Conservation (phyloP, 164 flowering plant species). For the Dillenia turbinata region DNA sequence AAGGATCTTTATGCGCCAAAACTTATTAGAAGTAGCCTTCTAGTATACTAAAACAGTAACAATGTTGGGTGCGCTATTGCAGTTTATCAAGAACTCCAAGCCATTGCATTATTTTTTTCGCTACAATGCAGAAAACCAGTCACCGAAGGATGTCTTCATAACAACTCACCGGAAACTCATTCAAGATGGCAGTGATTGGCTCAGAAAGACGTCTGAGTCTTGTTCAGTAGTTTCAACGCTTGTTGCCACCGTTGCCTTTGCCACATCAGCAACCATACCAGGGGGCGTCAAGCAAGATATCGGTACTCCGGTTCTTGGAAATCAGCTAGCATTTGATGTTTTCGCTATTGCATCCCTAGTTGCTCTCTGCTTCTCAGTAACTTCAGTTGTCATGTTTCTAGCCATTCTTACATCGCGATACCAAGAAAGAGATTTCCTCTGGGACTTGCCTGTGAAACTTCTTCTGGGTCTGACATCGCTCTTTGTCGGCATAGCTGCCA, state of each 20-base stretch:
- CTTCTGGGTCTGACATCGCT: constrained; percentile 19
- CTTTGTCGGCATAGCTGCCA: constrained; percentile 20
- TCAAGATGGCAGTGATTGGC: constrained; percentile 17
- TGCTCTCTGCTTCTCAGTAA: constrained; percentile 23
- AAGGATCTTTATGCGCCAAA: no score
- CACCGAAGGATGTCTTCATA: constrained; percentile 20
- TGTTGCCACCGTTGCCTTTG: constrained; percentile 27
- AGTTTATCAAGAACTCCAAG: constrained; percentile 17
- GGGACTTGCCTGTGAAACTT: constrained; percentile 10
- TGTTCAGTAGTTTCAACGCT: constrained; percentile 20
- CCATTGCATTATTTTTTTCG: constrained; percentile 9
- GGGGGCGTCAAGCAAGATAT: constrained; percentile 9
- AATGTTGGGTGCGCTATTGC: neutral
- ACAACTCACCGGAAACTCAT: constrained; percentile 14
- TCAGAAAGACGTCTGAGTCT: constrained; percentile 21
- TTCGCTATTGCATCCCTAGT: constrained; percentile 21
- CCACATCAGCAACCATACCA: constrained; percentile 23
- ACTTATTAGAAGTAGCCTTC: no score
- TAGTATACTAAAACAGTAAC: no score
- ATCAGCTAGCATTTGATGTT: constrained; percentile 11
- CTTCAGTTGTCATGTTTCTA: constrained; percentile 19
- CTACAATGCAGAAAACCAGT: constrained; percentile 10
- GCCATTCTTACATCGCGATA: constrained; percentile 21
- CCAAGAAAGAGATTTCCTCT: constrained; percentile 14
- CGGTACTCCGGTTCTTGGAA: constrained; percentile 14